These are phyloP conservation scores for Rhodocollybia butyracea DNA, from an alignment of 768 basidiomycete species.

Conservation along the genomic window DNA sequence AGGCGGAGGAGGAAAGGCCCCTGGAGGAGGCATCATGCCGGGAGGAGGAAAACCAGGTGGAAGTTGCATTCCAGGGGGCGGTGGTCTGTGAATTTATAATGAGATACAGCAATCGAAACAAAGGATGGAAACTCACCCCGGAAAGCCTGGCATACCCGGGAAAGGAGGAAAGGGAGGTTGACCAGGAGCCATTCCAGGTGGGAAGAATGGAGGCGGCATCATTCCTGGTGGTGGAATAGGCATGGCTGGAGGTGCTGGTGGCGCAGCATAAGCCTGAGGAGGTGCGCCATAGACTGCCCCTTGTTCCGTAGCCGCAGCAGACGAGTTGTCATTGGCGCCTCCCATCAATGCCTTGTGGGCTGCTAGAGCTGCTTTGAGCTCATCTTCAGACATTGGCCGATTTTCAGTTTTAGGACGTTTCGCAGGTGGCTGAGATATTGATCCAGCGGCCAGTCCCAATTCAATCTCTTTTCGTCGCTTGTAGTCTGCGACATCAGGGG, in stretches of 20 bases:
- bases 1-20: conserved; percentile 24
- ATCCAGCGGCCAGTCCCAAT: conserved; percentile 78
- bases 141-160: conserved; percentile 47
- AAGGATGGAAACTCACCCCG: conserved; percentile 41
- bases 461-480: conserved; percentile 95
- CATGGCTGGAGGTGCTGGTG: conserved; percentile 34
- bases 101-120: conserved; percentile 11
- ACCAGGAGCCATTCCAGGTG: conserved; percentile 39
- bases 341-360: conserved; percentile 95
- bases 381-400: conserved; percentile 72
- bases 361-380: conserved; percentile 79
- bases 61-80: conserved; percentile 53
- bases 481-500: conserved; percentile 92
- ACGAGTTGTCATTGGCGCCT: conserved; percentile 30
- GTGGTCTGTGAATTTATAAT: conserved; percentile 27
- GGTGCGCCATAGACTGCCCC: conserved; percentile 71
- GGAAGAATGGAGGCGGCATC: conserved; percentile 33
- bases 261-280: conserved; percentile 64
- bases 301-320: conserved; percentile 35
- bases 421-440: conserved; percentile 75
- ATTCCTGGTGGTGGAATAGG: conserved; percentile 22
- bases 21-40: conserved; percentile 25
- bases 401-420: conserved; percentile 84
- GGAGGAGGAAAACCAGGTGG: conserved; percentile 23
- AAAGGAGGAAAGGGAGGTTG: conserved; percentile 38